Base-by-base conservation (phyloP, 371 early-diverging fungal genomes). In the Lichtheimia hyalospora region DNA sequence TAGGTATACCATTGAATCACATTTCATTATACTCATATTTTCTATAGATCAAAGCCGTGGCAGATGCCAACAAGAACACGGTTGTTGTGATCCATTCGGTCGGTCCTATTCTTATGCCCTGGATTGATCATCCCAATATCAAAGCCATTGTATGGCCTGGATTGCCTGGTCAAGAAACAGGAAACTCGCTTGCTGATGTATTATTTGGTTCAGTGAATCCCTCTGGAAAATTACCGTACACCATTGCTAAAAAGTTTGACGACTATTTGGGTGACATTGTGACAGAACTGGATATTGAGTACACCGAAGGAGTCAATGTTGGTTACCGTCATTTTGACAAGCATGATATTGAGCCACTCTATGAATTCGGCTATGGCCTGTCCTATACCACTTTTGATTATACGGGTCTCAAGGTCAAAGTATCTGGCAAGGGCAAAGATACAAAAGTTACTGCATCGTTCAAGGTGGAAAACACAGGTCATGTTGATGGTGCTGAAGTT, bases 191-290 rank as follows among this genome's bases (percentile, higher is more conserved):
- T 23, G 82, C 84, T 2, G 84, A 84, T 61, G 69, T 88, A 8
- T 63, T 89, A 5, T 86, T 85, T 69, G 89, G 87, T 39, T 73
- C 75, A 49, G 69, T 81, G 40, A 86, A 85, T 55, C 89, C 89
- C 15, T 81, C 82, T 18, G 80, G 82, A 8, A 71, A 83, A 23
- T 65, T 89, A 12, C 89, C 89, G 13, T 85, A 84, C 60, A 84
- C 85, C 14, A 82, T 86, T 65, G 74, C 70, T 41, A 66, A 65
- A 25, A 43, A 58, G 46, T n/a, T 21, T 6, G n/a, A n/a, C 7
- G 46, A 46, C 21, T 46, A 46, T 46, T n/a, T 46, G n/a, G 46
- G 18, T 5, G 18, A 46, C 10, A 46, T 46, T 46, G 21, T 46
- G 18, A 1, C 0, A 0, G 20, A 53, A 24, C 39, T 20, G 2